These are phyloP conservation scores for Lichtheimia corymbifera DNA, from an alignment of 371 early-diverging fungal species.

Conservation along the genomic window DNA sequence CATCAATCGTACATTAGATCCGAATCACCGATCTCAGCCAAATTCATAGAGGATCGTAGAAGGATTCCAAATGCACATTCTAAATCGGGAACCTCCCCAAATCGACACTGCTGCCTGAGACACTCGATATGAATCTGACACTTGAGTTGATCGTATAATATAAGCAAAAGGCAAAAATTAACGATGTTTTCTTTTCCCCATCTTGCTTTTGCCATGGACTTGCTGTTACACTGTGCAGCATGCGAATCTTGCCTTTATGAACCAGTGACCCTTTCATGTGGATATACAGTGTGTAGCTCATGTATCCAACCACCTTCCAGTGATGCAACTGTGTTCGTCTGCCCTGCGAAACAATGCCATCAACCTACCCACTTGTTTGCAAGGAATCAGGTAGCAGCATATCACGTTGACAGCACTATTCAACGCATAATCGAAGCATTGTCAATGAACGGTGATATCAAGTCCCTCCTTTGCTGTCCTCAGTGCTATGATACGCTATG, in stretches of 20 bases:
- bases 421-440: neutral
- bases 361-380: constrained; percentile 34
- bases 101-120: too few species aligned
- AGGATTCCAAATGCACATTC: too few species aligned
- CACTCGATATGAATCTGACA: too few species aligned
- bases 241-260: constrained; percentile 29
- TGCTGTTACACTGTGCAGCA: constrained; percentile 15
- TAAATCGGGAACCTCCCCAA: too few species aligned
- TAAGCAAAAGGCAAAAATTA: too few species aligned
- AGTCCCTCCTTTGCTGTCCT: constrained; percentile 57
- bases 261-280: constrained; percentile 53
- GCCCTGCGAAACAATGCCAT: constrained; percentile 27
- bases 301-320: constrained; percentile 32
- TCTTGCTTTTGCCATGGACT: too few species aligned
- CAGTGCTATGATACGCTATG: constrained; percentile 52
- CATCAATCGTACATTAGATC: too few species aligned
- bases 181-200: too few species aligned
- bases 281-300: constrained; percentile 40
- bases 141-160: too few species aligned
- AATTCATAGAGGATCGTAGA: too few species aligned
- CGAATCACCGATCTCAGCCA: too few species aligned
- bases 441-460: constrained; percentile 14
- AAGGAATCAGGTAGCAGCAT: constrained; percentile 10
- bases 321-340: constrained; percentile 16
- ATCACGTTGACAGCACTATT: neutral